Percentiles rank a stretch among this genome's conserved stretches.
Conservation (phyloP, 805 yeast genomes). For the Kuraishia capsulata region DNA sequence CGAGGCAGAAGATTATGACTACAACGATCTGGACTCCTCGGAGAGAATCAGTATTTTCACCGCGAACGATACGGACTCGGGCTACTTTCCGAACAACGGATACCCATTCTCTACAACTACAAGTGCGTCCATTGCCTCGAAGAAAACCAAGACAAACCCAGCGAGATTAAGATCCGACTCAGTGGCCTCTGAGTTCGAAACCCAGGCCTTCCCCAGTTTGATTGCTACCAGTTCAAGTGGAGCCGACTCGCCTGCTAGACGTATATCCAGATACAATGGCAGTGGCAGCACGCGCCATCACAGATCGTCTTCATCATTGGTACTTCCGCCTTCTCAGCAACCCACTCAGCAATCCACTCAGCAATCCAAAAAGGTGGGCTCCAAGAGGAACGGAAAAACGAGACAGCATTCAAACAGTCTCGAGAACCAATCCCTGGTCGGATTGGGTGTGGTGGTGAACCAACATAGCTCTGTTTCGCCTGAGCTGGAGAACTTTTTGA, state of each 20-base stretch:
- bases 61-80: not conserved
- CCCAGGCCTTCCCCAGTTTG: not conserved
- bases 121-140: not conserved
- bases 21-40: conserved; percentile 1
- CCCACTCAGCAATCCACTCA: too few species aligned
- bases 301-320: not conserved
- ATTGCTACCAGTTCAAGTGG: not conserved
- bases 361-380: too few species aligned
- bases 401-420: not conserved
- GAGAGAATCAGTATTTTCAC: not conserved
- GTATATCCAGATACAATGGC: not conserved
- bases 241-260: not conserved
- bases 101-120: not conserved
- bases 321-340: too few species aligned
- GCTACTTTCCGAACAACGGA: not conserved
- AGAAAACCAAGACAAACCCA: not conserved
- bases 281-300: not conserved
- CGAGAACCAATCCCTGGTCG: not conserved
- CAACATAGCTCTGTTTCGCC: not conserved
- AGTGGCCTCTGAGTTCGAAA: not conserved
- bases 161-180: not conserved
- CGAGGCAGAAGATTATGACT: conserved; percentile 1
- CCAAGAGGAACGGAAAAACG: not conserved
- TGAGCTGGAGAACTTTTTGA: not conserved
- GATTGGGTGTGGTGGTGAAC: not conserved